These are phyloP conservation scores for Corymbia maculata DNA, from an alignment of 345 rosid species.

Conservation along the genomic window DNA sequence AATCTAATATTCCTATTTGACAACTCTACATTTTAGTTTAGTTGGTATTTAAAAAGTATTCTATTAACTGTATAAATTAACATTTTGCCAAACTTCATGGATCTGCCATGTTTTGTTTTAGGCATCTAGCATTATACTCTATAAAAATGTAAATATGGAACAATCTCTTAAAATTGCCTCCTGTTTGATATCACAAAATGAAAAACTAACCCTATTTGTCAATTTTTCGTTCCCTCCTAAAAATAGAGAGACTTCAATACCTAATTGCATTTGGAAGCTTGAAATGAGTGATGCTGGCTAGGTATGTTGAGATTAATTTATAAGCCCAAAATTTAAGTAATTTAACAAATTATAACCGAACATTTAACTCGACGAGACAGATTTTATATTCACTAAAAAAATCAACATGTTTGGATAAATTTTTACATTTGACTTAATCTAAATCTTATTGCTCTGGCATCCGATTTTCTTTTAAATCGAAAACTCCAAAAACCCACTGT, in stretches of 20 bases:
- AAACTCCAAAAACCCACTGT: neutral
- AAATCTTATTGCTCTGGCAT: neutral
- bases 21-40: rapidly evolving
- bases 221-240: neutral
- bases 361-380: neutral
- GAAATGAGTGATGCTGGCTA: neutral
- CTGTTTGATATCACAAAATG: neutral
- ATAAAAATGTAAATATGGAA: neutral
- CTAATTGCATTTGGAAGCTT: neutral
- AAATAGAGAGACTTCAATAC: neutral
- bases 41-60: neutral
- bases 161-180: neutral
- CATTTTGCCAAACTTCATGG: too few species aligned
- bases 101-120: neutral
- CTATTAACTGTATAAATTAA: too few species aligned
- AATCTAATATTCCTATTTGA: neutral
- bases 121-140: too few species aligned
- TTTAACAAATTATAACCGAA: neutral
- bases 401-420: neutral
- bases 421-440: neutral
- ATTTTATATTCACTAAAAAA: neutral
- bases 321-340: neutral
- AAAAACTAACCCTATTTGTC: neutral
- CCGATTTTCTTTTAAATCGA: neutral
- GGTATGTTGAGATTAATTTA: neutral